These are phyloP conservation scores for Silybum marianum DNA, from an alignment of 129 eudicot genomes.

Conservation along the genomic window DNA sequence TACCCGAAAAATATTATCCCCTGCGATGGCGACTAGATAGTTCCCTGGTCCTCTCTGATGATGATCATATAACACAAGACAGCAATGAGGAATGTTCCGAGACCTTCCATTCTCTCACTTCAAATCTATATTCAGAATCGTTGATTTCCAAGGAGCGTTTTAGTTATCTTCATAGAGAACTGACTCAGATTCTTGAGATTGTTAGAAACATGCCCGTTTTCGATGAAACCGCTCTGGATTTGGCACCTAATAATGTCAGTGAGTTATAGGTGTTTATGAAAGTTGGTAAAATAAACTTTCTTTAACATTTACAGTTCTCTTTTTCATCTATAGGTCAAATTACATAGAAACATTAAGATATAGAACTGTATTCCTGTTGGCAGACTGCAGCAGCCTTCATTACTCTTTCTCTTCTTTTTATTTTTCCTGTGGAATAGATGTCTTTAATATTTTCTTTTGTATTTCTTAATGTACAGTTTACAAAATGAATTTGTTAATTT, in stretches of 20 bases:
- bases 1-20: slow-evolving; percentile 69
- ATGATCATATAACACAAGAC: slow-evolving; percentile 44
- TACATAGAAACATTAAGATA: not conserved
- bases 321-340: not conserved
- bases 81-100: slow-evolving; percentile 53
- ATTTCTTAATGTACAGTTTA: not conserved
- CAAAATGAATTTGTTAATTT: not conserved
- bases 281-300: too few species aligned
- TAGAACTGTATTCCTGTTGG: not conserved
- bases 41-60: slow-evolving; percentile 46
- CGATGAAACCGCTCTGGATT: slow-evolving; percentile 38
- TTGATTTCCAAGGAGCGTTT: slow-evolving; percentile 63
- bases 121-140: slow-evolving; percentile 54
- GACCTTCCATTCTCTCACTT: slow-evolving; percentile 54
- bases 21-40: slow-evolving; percentile 61
- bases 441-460: not conserved
- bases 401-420: too few species aligned
- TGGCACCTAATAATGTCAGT: slow-evolving; percentile 42
- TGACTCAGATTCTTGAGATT: slow-evolving; percentile 52
- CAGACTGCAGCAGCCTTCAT: not conserved
- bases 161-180: slow-evolving; percentile 61
- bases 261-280: slow-evolving; percentile 23
- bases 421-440: not conserved
- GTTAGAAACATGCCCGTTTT: slow-evolving; percentile 59
- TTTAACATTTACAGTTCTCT: not conserved